A percentile compares a stretch with the other conserved stretches of the same genome.
phyloP scores from a whole-genome alignment of 2,329 filamentous ascomycete genomes.

The Didymosphaeria variabile region DNA sequence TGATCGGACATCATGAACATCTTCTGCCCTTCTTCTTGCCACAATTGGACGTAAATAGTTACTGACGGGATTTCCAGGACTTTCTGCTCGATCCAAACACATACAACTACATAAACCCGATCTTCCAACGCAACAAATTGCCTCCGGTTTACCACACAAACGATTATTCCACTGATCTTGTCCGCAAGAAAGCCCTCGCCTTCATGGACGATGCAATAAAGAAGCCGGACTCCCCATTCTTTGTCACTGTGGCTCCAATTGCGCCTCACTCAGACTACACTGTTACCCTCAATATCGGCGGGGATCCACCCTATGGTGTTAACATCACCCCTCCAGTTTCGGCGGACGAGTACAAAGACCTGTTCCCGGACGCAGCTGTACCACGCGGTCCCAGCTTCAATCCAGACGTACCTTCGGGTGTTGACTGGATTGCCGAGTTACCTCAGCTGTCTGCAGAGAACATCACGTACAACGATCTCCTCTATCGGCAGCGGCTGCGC shows the following conservation, averaged over 20 bases:
- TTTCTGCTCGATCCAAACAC: slow-evolving; percentile 73
- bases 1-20: background rate
- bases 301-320: slow-evolving; percentile 12
- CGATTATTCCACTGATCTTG: slow-evolving; percentile 66
- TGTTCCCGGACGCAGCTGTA: slow-evolving; percentile 68
- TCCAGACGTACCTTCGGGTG: slow-evolving; percentile 61
- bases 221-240: slow-evolving; percentile 66
- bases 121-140: slow-evolving; percentile 68
- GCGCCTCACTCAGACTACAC: slow-evolving; percentile 64
- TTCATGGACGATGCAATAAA: slow-evolving; percentile 69
- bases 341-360: slow-evolving; percentile 66
- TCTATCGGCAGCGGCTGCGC: slow-evolving; percentile 60
- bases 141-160: slow-evolving; percentile 65
- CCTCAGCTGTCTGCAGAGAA: slow-evolving; percentile 54
- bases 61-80: slow-evolving; percentile 37
- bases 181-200: slow-evolving; percentile 66
- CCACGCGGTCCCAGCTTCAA: slow-evolving; percentile 74
- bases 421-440: slow-evolving; percentile 57
- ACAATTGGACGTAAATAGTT: background rate
- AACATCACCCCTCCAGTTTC: slow-evolving; percentile 65
- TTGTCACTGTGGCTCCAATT: slow-evolving; percentile 71
- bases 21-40: background rate
- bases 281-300: slow-evolving; percentile 14
- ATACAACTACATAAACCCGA: slow-evolving; percentile 73
- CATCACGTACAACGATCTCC: slow-evolving; percentile 63